Conservation (phyloP, 2,329 filamentous ascomycete genomes). For the Tolypocladium amazonense region DNA sequence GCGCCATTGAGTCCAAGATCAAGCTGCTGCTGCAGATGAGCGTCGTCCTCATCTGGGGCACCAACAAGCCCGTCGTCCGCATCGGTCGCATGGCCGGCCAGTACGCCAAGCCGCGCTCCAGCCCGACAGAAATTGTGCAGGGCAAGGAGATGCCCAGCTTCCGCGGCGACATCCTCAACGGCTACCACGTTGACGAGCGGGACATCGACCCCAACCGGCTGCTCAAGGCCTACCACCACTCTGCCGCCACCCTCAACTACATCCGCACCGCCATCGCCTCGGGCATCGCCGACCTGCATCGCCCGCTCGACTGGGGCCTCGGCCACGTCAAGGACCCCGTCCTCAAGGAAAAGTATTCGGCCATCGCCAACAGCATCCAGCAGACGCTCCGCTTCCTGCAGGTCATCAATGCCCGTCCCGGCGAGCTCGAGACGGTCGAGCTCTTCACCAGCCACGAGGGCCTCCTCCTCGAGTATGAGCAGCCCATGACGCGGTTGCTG, state of each 20-base stretch:
- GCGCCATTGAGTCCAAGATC: constrained; percentile 89
- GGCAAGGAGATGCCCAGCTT: constrained; percentile 81
- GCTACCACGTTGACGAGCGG: constrained; percentile 65
- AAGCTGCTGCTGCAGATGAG: constrained; percentile 97
- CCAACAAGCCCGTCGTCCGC: constrained; percentile 71
- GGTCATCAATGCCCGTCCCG: constrained; percentile 78
- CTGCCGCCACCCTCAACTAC: constrained; percentile 89
- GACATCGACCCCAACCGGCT: constrained; percentile 74
- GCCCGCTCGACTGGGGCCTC: constrained; percentile 87
- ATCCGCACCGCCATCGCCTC: constrained; percentile 73
- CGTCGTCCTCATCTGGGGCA: constrained; percentile 85
- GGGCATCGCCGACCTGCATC: constrained; percentile 87
- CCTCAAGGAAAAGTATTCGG: constrained; percentile 76
- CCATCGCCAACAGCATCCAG: constrained; percentile 75
- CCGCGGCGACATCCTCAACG: constrained; percentile 91
- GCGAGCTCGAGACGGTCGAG: constrained; percentile 82
- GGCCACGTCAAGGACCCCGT: constrained; percentile 80
- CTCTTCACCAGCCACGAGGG: constrained; percentile 95
- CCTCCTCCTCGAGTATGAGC: constrained; percentile 87
- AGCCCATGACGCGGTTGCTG: constrained; percentile 69
- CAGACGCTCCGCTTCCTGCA: constrained; percentile 91
- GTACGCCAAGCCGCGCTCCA: constrained; percentile 92
- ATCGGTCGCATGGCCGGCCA: constrained; percentile 96
- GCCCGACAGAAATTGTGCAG: constrained; percentile 71
- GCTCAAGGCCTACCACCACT: constrained; percentile 88